Conservation (phyloP, 2,329 filamentous ascomycete genomes). For the Verticillium dahliae region DNA sequence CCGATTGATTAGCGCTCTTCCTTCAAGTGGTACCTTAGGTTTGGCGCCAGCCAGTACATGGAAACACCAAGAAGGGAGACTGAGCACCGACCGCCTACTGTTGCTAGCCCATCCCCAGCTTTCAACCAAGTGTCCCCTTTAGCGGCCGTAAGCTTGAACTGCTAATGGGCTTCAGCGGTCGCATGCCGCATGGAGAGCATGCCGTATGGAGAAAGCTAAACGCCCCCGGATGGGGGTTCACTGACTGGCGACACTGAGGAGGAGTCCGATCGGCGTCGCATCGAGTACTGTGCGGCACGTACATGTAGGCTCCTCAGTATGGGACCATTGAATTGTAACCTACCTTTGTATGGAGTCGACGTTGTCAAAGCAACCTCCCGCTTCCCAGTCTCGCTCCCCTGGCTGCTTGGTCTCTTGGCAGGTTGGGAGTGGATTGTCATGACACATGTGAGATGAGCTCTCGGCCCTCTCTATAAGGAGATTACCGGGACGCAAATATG, state of each 20-base stretch:
- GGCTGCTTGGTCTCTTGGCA: not conserved
- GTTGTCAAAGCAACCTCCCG: not conserved
- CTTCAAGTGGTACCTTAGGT: not conserved
- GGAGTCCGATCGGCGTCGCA: not conserved
- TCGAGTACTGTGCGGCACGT: not conserved
- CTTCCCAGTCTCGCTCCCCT: not conserved
- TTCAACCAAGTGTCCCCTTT: too few species aligned
- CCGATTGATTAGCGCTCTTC: too few species aligned
- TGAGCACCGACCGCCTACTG: not conserved
- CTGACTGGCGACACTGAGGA: not conserved
- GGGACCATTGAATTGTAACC: too few species aligned
- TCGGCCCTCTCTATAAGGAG: not conserved
- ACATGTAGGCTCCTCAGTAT: too few species aligned
- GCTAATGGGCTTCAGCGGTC: not conserved
- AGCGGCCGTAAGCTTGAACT: not conserved
- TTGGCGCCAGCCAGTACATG: not conserved
- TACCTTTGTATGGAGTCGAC: too few species aligned
- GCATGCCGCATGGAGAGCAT: not conserved
- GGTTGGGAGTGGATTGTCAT: not conserved
- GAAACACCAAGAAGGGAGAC: not conserved
- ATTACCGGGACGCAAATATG: not conserved
- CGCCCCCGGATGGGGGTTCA: not conserved
- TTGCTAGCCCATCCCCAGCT: not conserved
- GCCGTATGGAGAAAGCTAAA: not conserved
- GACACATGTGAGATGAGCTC: not conserved